Evolutionary conservation across 164 flowering plant genomes (phyloP).

Genomic region (Nymphaea thermarum): DNA sequence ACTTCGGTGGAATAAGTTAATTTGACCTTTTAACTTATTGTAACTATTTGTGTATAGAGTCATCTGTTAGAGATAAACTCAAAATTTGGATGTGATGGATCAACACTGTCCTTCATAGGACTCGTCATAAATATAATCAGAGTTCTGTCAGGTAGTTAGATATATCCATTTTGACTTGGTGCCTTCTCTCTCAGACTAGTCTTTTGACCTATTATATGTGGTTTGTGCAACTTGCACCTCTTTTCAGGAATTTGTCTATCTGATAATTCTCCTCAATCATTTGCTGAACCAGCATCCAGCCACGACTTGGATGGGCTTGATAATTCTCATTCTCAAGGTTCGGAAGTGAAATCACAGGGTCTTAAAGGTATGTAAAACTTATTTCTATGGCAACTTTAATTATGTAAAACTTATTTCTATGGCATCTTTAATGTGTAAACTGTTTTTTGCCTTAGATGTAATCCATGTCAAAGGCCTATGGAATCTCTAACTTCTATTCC

Average conservation of each 20-base stretch:
- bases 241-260: conserved; percentile 42
- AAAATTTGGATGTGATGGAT: conserved; percentile 21
- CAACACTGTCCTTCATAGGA: conserved; percentile 37
- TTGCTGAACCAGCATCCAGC: conserved; percentile 13
- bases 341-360: conserved; percentile 16
- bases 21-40: neutral
- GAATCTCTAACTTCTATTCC: no score
- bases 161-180: neutral
- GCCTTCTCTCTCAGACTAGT: neutral
- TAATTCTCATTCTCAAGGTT: conserved; percentile 9
- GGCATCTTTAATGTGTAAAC: no score
- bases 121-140: conserved; percentile 53
- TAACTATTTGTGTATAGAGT: conserved; percentile 27
- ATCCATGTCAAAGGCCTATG: no score
- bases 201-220: conserved; percentile 1
- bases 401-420: conserved; percentile 7
- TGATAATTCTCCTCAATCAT: conserved; percentile 19
- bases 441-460: no score
- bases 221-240: conserved; percentile 9
- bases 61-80: conserved; percentile 72
- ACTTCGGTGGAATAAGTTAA: neutral
- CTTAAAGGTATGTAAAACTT: conserved; percentile 22
- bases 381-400: no score
- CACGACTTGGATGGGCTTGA: conserved; percentile 10
- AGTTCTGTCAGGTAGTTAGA: conserved; percentile 74